Evolutionary conservation across 208 protist species (phyloP).

Genomic region (Crithidia bombi): DNA sequence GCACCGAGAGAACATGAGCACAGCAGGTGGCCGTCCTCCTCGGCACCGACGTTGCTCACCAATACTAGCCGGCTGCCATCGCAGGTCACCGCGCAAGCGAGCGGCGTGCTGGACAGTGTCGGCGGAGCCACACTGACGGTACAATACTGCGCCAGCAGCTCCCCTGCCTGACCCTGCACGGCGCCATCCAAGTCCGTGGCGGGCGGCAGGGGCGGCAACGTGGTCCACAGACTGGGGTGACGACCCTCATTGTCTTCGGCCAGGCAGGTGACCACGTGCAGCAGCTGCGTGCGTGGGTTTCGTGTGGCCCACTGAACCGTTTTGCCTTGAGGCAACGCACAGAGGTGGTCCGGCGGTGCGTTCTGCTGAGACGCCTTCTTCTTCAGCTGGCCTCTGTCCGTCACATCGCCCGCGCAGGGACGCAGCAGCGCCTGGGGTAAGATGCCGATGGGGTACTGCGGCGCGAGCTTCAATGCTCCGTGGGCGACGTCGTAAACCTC

Average conservation of each 20-base stretch:
- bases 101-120: slow-evolving; percentile 42
- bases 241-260: slow-evolving; percentile 38
- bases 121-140: slow-evolving; percentile 52
- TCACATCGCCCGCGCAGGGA: slow-evolving; percentile 1
- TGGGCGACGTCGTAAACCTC: slow-evolving; percentile 52
- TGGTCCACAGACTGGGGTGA: slow-evolving; percentile 47
- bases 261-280: slow-evolving; percentile 75
- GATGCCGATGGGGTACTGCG: slow-evolving; percentile 40
- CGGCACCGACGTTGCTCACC: slow-evolving; percentile 56
- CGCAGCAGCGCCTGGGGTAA: slow-evolving; percentile 40
- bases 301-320: slow-evolving; percentile 50
- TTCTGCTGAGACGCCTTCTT: too few species aligned
- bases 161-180: slow-evolving; percentile 14
- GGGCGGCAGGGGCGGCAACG: slow-evolving; percentile 44
- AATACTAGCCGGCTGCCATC: slow-evolving; percentile 36
- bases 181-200: not conserved
- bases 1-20: slow-evolving; percentile 60
- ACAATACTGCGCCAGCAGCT: slow-evolving; percentile 54
- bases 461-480: slow-evolving; percentile 24
- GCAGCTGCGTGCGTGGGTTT: slow-evolving; percentile 19
- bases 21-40: slow-evolving; percentile 66
- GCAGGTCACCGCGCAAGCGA: slow-evolving; percentile 58
- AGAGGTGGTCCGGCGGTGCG: not conserved
- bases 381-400: not conserved
- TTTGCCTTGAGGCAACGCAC: slow-evolving; percentile 19